Evolutionary conservation across 768 basidiomycete genomes (phyloP), one percentile per base, ranked within the genome.

Genomic region (Psilocybe azurescens): DNA sequence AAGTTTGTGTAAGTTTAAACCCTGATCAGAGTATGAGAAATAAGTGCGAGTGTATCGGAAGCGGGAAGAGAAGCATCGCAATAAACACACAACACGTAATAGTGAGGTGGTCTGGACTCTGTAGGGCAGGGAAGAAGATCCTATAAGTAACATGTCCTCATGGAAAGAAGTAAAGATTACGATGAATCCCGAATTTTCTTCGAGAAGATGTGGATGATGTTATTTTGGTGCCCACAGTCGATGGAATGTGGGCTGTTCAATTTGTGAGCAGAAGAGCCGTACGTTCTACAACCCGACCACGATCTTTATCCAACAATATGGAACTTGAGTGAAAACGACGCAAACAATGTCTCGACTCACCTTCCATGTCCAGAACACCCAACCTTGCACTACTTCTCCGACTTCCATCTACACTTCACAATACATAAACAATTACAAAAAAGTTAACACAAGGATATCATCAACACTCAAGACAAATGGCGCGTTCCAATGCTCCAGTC

Each of bases 341-440:
- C 5, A 7, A 16, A n/a, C 30, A 24, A 24, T 11, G 32, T 14
- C 24, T n/a, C 20, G 10, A 36, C 81, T 28, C 52, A 86, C 89
- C 83, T 91, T 91, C 90, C 90, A 91, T 5, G 90, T 86, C 89
- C 89, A 91, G 65, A 81, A 90, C 3, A 89, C 78, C 90, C 90
- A 91, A 18, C 90, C 89, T 48, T 86, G 81, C 13, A 88, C 82
- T 33, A 78, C 78, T 74, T 94, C 93, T 20, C 89, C 92, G 54
- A 91, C 81, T 60, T 83, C 84, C 13, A 89, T 85, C 74, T 94
- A 93, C 3, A 87, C 88, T 69, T 95, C 93, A 83, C 89, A 95
- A 66, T 90, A 93, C 70, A 86, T 88, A 32, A 13, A 32, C 11
- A 18, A 20, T 16, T 41, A 53, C 39, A n/a, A 62, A 1, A 46